Conservation (phyloP, 805 yeast genomes). For the Nakazawaea peltata region DNA sequence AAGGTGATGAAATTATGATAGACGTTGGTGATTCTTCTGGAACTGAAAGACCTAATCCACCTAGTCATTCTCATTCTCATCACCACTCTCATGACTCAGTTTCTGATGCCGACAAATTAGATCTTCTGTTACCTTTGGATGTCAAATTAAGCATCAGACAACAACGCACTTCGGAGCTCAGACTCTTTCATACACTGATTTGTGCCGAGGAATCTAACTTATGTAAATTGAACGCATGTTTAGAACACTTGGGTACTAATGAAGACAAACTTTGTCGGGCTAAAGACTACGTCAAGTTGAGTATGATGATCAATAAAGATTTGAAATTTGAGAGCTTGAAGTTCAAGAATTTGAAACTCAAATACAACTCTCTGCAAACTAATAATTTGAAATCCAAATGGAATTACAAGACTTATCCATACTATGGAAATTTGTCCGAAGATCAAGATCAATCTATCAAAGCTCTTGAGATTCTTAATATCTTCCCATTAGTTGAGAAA, state of each 20-base stretch:
- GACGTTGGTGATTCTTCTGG: background rate
- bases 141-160: background rate
- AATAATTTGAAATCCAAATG: constrained; percentile 22
- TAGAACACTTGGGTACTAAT: constrained; percentile 1
- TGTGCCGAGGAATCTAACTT: constrained; percentile 7
- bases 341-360: constrained; percentile 16
- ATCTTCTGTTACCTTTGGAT: constrained; percentile 7
- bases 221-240: background rate
- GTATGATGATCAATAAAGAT: constrained; percentile 9
- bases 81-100: no score
- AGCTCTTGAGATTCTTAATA: constrained; percentile 47
- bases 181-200: constrained; percentile 1
- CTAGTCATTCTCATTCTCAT: no score
- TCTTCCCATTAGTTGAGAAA: constrained; percentile 88
- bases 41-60: background rate
- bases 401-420: constrained; percentile 33
- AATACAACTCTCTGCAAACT: constrained; percentile 16
- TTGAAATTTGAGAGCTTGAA: constrained; percentile 15
- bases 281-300: constrained; percentile 12
- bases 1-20: constrained; percentile 22
- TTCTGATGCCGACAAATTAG: constrained; percentile 3
- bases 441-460: constrained; percentile 30
- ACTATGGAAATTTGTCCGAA: constrained; percentile 13
- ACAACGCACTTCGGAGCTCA: background rate
- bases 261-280: constrained; percentile 3